Conservation (phyloP, 2,329 filamentous ascomycete genomes). For the Ascochyta viciae-villosae region DNA sequence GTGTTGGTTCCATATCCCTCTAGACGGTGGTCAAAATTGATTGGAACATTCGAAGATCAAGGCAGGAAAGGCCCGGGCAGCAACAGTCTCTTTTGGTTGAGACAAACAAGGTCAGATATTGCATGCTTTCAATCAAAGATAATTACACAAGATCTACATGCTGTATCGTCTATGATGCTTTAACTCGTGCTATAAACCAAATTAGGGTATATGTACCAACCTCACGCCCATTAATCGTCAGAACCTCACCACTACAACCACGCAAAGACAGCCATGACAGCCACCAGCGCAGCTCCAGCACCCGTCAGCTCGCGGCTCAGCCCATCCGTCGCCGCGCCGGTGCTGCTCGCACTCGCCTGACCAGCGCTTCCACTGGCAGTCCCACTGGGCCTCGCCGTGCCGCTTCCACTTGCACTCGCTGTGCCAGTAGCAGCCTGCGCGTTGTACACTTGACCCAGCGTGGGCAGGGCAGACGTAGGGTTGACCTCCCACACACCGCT, state of each 20-base stretch:
- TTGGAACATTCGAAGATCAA: too few species aligned
- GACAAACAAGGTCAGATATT: too few species aligned
- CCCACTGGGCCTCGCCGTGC: constrained; percentile 10
- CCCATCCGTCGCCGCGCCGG: constrained; percentile 29
- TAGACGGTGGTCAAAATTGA: too few species aligned
- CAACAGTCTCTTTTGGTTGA: too few species aligned
- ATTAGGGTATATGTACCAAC: constrained; percentile 2
- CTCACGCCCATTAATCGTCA: not conserved
- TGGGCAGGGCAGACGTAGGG: constrained; percentile 73
- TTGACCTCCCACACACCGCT: constrained; percentile 74
- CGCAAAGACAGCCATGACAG: constrained; percentile 31
- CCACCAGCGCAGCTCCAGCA: constrained; percentile 25
- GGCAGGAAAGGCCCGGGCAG: too few species aligned
- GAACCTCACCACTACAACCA: constrained; percentile 24
- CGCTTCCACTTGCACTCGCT: constrained; percentile 10
- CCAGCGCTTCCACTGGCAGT: constrained; percentile 4
- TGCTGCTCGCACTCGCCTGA: constrained; percentile 12
- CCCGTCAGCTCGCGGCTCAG: constrained; percentile 32
- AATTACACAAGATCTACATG: not conserved
- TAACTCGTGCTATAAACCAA: not conserved
- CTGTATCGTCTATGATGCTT: not conserved
- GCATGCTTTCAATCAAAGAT: not conserved
- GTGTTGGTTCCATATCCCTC: too few species aligned
- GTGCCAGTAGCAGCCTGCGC: constrained; percentile 9
- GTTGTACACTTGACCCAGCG: constrained; percentile 60